Evolutionary conservation across 208 protist species (phyloP), one percentile per base, ranked within the genome.

Genomic region (Trypanosoma scelopori): DNA sequence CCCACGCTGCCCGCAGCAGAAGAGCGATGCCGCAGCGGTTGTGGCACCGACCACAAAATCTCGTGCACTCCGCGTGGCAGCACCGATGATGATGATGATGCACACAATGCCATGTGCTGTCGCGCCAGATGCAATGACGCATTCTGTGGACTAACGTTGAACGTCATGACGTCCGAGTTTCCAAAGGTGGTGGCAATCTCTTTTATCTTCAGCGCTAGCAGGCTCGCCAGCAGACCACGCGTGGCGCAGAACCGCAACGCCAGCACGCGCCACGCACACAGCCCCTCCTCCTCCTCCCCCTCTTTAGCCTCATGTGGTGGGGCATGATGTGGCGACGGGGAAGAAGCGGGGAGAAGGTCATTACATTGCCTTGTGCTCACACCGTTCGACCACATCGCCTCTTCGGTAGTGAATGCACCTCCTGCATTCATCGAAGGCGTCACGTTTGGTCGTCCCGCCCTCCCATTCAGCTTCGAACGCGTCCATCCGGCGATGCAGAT

Each of bases 401-500:
- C 32, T 37, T 37, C 32, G 32, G 32, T 11, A 37, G 5, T 3
- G 9, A 9, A 9, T 9, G 9, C 9, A 37, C 9, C 5, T 37
- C 32, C 9, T 37, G 32, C 32, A 11, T 37, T 37, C 32, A 37
- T 9, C 32, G 32, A 37, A 37, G 5, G 9, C 5, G 32, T 37
- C 32, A 3, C 5, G 32, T 37, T 37, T 37, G 5, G 32, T 37
- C 32, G 32, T 9, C 9, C 9, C 15, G 3, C 25, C 3, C 2
- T 3, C 32, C 28, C 20, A n/a, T 42, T 57, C 13, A 18, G 2
- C 6, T 1, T 22, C 15, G 15, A 28, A 16, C 13, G 37, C 27
- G 55, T 30, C 39, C 28, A 47, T 41, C 47, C 59, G n/a, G 59
- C 55, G 46, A 65, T 65, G 46, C 59, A 65, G 9, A 65, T 50